Base-by-base conservation (phyloP, 129 eudicot genomes). In the Arctium lappa region DNA sequence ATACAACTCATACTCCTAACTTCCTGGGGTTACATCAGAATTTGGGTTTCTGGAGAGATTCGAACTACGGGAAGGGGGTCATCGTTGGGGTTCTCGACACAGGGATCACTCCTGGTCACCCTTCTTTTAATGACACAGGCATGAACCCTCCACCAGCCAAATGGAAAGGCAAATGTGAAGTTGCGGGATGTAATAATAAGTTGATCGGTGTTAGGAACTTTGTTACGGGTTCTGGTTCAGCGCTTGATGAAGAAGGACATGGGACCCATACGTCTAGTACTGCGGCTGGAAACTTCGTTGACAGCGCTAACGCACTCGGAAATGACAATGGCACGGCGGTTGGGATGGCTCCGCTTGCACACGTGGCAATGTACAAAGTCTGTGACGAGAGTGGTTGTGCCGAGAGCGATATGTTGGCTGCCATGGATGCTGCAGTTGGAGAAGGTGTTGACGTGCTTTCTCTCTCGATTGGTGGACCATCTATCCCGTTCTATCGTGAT, bases 371-470 rank as follows among this genome's bases (percentile, higher is more conserved):
- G 82, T 86, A 89, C 74, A 84, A 79, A 65, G 92, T 86, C 8
- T 89, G 92, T 65, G 76, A 34, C 39, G 44, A 46, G 1, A 5
- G 0, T 31, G 39, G 33, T n/a, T 89, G 95, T 75, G 27, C 63
- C 6, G 92, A 89, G 29, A 79, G 85, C 22, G 88, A 87, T 71
- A 69, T 89, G 38, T 73, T 91, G 70, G 95, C 91, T 38, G 93
- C 79, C 3, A 87, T 91, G 85, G 95, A 91, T 65, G 87, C 86
- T 15, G 93, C 93, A 38, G 50, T 91, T 39, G 89, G 80, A 11
- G 95, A 91, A 8, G 95, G 95, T 7, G 93, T 91, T 2, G 93
- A 89, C 30, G 88, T 91, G 71, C 87, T 91, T 48, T 91, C 97
- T 38, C 79, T 90, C 53, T 92, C 94, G 4, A 46, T 89, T 18